Evolutionary conservation across 495 filamentous ascomycete genomes (phyloP), one percentile per base, ranked within the genome.

Genomic region (Glonium stellatum): DNA sequence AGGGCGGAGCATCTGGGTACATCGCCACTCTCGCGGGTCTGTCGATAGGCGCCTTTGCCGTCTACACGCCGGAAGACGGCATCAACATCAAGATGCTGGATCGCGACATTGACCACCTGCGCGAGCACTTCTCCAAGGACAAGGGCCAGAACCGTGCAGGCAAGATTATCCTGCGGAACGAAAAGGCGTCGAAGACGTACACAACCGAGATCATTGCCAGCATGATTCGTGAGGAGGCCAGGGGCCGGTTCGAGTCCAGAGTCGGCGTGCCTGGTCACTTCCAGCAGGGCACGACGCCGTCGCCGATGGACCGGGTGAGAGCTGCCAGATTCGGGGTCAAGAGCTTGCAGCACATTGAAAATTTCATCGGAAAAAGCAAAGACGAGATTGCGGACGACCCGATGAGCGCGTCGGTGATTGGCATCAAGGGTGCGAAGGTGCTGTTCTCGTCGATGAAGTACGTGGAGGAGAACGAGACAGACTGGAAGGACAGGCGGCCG

Each of bases 21-120:
- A 83, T 97, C 42, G 92, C 95, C 25, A 95, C 91, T 1, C 83
- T 96, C 46, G 89, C 88, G 44, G 93, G 92, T 25, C 81, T 97
- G 19, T 82, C 86, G 1, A 89, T 97, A 12, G 93, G 93, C 34
- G 93, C 93, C 1, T 79, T 88, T n/a, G 92, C 95, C 0, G 92
- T 97, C 10, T 99, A 99, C 74, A 96, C 92, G 13, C 95, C 95
- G 5, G 95, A 99, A 72, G 90, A 97, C 73, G 93, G 95, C 4
- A 88, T 99, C 71, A 87, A 87, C 69, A 83, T 99, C 56, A 87
- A 90, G 60, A 99, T 92, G 90, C 82, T 99, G 0, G 85, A 88
- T 11, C 80, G 82, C 18, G 95, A 99, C 67, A 96, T 99, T 68
- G 83, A 89, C 36, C 89, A 95, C 72, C 79, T 99, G 41, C 88